Base-by-base conservation (phyloP, 73 alveolate species). In the Paramecium tetraurelia region DNA sequence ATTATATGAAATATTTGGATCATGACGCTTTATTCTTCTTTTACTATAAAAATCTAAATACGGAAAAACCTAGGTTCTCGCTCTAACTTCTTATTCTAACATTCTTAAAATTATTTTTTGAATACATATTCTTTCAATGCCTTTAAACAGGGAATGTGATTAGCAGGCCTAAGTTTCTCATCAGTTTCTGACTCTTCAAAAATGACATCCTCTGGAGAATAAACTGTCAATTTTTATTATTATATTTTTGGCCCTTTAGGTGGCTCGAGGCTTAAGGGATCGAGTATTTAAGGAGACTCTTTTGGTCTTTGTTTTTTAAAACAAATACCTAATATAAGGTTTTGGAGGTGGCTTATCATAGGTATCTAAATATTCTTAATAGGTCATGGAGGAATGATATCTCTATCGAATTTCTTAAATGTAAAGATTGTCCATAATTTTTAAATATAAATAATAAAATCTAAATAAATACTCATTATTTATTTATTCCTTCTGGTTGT, bases 401-500 rank as follows among this genome's bases (percentile, higher is more conserved):
- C 86, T 10, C 59, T 72, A 33, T 63, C 84, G 41, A 63, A 63
- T 63, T 63, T 63, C 84, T 31, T 31, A n/a, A 31, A 4, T 27
- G 46, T 63, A 63, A 63, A 63, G 84, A 63, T 63, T 33, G 31
- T 63, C 84, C 84, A 63, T 63, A 63, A 63, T 63, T 11, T 31
- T 63, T 22, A 31, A 63, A 63, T 63, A 53, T 53, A 63, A 33
- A 63, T 27, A 63, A 63, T 63, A 63, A 63, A 63, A 63, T 63
- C 46, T 63, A 63, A 63, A 63, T 53, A 63, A 63, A 63, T 63
- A 63, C 84, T 63, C 84, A 63, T 33, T 63, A 63, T 63, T 63
- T 63, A 63, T 63, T 63, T 63, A 63, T 63, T 33, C 46, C 41
- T 40, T 89, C 86, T 24, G 94, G 94, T 70, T 43, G 88, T 14